Evolutionary conservation across 768 basidiomycete genomes (phyloP), one percentile per base, ranked within the genome.

Genomic region (Podaxis carcinomalis): DNA sequence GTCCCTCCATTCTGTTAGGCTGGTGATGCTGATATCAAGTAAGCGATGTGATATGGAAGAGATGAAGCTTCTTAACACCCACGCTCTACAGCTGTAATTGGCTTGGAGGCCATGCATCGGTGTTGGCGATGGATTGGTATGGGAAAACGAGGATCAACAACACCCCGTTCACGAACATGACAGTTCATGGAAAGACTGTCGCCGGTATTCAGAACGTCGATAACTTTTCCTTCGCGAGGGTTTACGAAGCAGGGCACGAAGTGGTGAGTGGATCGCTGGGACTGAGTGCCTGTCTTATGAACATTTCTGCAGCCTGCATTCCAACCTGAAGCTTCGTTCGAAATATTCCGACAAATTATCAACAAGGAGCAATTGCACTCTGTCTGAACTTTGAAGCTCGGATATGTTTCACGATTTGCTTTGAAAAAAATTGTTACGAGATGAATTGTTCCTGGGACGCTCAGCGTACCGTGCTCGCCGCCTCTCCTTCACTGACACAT

Each of bases 171-270:
- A 77, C 64, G 4, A 86, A 86, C 62, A 86, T 88, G 74, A 86
- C 86, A 0, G 78, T 88, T 27, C 56, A 77, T 39, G 83, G 80
- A 1, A 70, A 68, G 4, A 64, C 83, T 0, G 80, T 88, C 4
- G 87, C 84, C 0, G 81, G 84, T 0, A 77, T 87, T 16, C 80
- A 85, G 67, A 87, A 87, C 54, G 81, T 88, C 36, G 84, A 83
- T 63, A 85, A 85, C 61, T 87, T 88, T 67, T 76, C 83, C 0
- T 89, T 88, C 68, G 87, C 85, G 85, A 87, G 84, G 10, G 78
- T 89, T 0, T 87, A 75, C 67, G 75, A 68, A 62, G 73, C 86
- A 5, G 86, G 87, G 7, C 87, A 88, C 64, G 81, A 85, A 78
- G 80, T 87, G 66, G 86, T 87, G 61, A 67, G 83, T 75, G 5